Evolutionary conservation across 352 stramenopile genomes (phyloP), one percentile per base, ranked within the genome.

Genomic region (Phytopythium sindhum): DNA sequence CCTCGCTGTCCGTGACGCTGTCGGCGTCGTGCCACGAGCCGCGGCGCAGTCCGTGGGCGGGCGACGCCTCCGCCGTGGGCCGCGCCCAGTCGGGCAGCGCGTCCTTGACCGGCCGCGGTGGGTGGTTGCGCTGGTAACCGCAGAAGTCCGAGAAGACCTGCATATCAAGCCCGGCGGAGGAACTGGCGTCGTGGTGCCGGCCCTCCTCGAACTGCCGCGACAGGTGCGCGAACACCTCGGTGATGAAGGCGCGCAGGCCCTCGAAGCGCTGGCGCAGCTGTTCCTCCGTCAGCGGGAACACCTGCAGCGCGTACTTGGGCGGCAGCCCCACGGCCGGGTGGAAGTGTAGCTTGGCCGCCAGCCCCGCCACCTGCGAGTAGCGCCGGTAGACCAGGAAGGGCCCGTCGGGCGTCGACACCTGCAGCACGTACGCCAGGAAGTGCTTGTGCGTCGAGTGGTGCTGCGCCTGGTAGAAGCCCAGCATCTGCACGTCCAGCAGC

Each of bases 101-200:
- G 9, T 66, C 68, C 14, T 75, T 70, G n/a, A 78, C 74, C 0
- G 85, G 72, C 42, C 64, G 65, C 2, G 80, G 83, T 35, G 85
- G 85, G 17, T 78, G 78, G 50, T 94, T 94, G 21, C 80, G 77
- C 26, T 91, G 80, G 44, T 80, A 65, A 8, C 70, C 67, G 28
- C 91, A 67, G 76, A 94, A 94, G 64, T 92, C 85, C 60, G 77
- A 85, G 64, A 91, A 90, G 61, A 90, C 79, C 72, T 94, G 85
- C 78, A 94, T 92, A 65, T 94, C 85, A n/a, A 87, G 65, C 0
- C 83, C 83, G 2, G 81, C 81, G 42, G 65, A 74, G 1, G 80
- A 90, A 54, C 61, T 65, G 4, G 76, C 69, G 64, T 91, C 83
- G 56, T 92, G 83, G 23, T 92, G 85, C 45, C 84, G 37, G 1